Evolutionary conservation across 495 filamentous ascomycete species (phyloP), one percentile per base, ranked within the genome.

Genomic region (Trichoderma virens): DNA sequence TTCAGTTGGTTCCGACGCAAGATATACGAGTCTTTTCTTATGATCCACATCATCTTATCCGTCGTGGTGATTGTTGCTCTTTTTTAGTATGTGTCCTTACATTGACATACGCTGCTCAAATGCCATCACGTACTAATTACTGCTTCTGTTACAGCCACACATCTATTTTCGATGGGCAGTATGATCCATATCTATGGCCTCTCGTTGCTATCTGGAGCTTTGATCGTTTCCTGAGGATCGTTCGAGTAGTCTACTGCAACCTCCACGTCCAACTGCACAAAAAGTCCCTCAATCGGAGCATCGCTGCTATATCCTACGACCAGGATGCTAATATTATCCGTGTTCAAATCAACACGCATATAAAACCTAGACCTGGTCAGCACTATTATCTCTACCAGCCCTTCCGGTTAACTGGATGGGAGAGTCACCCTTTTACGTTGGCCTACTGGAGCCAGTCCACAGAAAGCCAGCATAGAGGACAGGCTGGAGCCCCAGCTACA

Each of bases 341-440:
- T 5, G 65, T 85, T 2, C 78, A 80, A 27, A 72, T 83, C 0
- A 71, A 74, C 3, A 78, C 72, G 18, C 64, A 69, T 0, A 67
- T 82, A 2, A 70, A 68, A 9, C 79, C 78, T 27, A 71, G 70
- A n/a, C 77, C 82, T 0, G 82, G 82, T 2, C 74, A 78, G 28
- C 82, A 85, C 68, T 85, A 81, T 69, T 86, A 80, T 61, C 64
- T 86, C 6, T 85, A 85, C 62, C 75, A 82, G 35, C 80, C 81
- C 0, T 76, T 78, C 56, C 72, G 76, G 5, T 72, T 79, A 13
- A 77, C 71, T 7, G 80, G 79, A 27, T 85, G 83, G 81, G 80
- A 86, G 65, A 84, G 75, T 60, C 84, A 86, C 64, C 84, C 84
- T 0, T 86, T 86, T 65, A 85, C 84, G 0, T 70, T 85, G 2